Evolutionary conservation across 2,329 filamentous ascomycete genomes (phyloP), one percentile per base, ranked within the genome.

Genomic region (Aspergillus udagawae): DNA sequence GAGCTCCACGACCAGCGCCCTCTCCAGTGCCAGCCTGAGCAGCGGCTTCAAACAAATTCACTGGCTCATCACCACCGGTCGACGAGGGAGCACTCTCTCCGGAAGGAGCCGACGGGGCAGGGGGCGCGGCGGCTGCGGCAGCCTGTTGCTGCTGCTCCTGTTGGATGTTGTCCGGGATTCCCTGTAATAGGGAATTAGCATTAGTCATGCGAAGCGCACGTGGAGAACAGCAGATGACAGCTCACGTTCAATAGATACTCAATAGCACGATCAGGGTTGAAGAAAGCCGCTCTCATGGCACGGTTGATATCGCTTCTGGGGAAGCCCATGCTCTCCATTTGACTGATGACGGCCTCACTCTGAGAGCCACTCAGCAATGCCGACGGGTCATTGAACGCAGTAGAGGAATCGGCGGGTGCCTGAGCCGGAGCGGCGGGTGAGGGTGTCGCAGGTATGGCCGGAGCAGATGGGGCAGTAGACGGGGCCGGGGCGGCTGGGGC

Each of bases 251-350:
- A 75, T 12, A 99, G 85, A 70, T 99, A 99, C 75, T 99, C 94
- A 56, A 99, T 93, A 54, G 94, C 94, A 67, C 94, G 91, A 75
- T 97, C 93, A 14, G 93, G 92, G 79, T 99, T 99, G 82, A 89
- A 95, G 77, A 91, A 99, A 14, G 94, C 94, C 62, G 94, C 94
- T 70, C 93, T 90, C 88, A 99, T 94, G 52, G 94, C 94, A 50
- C 89, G 86, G 67, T 97, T 92, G 65, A 97, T 96, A 71, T 96
- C 89, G 53, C 86, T 80, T 70, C 92, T 85, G 69, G 90, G 86
- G 66, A 99, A 99, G 8, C 94, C 94, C 94, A 99, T 99, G 64
- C 88, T 89, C 78, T 96, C 92, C 92, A 99, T 96, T 72, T 92
- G 91, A 51, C 88, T 83, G 69, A 97, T 88, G 41, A 91, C 92